Evolutionary conservation across 305 asterid genomes (phyloP), one percentile per base, ranked within the genome.

Genomic region (Fraxinus nigra): DNA sequence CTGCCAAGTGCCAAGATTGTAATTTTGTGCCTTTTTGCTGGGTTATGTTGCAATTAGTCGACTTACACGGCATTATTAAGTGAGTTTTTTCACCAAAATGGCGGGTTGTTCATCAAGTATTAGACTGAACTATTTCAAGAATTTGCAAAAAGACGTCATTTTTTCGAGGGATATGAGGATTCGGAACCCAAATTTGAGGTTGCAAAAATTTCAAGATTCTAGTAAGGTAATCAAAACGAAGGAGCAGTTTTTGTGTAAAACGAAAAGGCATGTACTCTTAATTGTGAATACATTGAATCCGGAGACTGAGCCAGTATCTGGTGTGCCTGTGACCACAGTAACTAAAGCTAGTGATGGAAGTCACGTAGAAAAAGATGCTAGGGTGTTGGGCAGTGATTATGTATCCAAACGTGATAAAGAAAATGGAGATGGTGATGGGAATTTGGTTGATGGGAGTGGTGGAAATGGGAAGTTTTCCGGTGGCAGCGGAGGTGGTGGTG

Each of bases 381-480:
- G 75, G 38, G 76, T 82, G 48, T 38, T 77, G 63, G 91, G 84
- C 59, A 77, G 70, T 34, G 77, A 77, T 80, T 46, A 78, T 81
- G 75, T 76, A 5, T 73, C 86, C 22, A 22, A 51, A 78, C 79
- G 82, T 30, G 87, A 84, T 61, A 83, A 30, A 16, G 85, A 78
- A 51, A 82, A 22, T 73, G 90, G 82, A 7, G 88, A 82, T 28
- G 90, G 87, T n/a, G 90, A 69, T 65, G 92, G 83, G 70, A 80
- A 75, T 75, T 46, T 78, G 38, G 54, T 51, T 37, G 87, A 76
- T 70, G 92, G 87, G 35, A 75, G 79, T 76, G 93, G 92, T n/a
- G 97, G 98, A 35, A 87, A 89, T 77, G 96, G 98, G 77, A 89
- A 82, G 5, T 84, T 70, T 75, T 43, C 85, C 0, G 89, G 91